Conservation (phyloP, 441 rosid species). For the Arabidopsis hybrid region DNA sequence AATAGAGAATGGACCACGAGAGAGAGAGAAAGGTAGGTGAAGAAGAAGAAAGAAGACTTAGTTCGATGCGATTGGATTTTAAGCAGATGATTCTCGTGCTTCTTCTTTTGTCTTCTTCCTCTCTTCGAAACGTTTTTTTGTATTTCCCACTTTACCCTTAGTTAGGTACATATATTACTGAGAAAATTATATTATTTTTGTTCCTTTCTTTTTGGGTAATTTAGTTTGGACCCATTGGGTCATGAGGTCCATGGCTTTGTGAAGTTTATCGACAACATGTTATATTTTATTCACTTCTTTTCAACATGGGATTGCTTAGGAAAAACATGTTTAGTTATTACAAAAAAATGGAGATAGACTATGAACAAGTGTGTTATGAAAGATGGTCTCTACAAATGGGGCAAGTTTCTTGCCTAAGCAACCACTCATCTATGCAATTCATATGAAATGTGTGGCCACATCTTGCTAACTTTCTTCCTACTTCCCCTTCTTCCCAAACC, state of each 20-base stretch:
- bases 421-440: conserved; percentile 76
- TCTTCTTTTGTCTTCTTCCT: neutral
- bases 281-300: neutral
- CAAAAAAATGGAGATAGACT: neutral
- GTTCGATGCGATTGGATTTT: conserved; percentile 32
- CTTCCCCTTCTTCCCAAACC: conserved; percentile 74
- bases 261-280: neutral
- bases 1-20: neutral
- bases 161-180: conserved; percentile 42
- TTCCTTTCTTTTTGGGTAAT: neutral
- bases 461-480: conserved; percentile 57
- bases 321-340: neutral
- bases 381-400: conserved; percentile 72
- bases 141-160: conserved; percentile 41
- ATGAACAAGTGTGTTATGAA: conserved; percentile 21
- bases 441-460: conserved; percentile 76
- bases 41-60: conserved; percentile 17
- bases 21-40: conserved; percentile 41
- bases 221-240: conserved; percentile 21
- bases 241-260: neutral
- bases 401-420: conserved; percentile 61
- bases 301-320: neutral
- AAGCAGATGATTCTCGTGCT: conserved; percentile 48
- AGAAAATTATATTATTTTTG: neutral
- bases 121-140: conserved; percentile 26